A percentile compares a stretch with the other conserved stretches of the same genome.
Evolutionary conservation across 2,329 filamentous ascomycete genomes (phyloP).

Genomic region (Epicoccum sorghinum): DNA sequence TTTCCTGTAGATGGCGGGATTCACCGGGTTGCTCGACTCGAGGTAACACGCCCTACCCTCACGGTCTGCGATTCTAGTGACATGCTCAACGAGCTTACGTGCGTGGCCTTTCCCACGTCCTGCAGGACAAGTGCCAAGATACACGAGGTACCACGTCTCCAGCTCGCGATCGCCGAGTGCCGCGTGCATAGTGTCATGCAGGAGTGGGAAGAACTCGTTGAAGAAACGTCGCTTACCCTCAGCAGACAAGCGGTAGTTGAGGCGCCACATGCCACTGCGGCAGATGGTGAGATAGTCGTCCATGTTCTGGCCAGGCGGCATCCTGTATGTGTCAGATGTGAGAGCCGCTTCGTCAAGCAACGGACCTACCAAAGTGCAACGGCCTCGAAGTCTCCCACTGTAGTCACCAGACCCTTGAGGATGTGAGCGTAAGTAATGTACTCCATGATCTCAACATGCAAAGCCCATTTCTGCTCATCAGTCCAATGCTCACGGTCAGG

Average conservation of each 20-base stretch:
- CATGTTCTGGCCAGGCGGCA: conserved; percentile 75
- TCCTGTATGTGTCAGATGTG: conserved; percentile 56
- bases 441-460: conserved; percentile 78
- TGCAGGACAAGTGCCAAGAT: conserved; percentile 76
- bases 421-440: conserved; percentile 79
- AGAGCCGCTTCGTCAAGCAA: neutral
- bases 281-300: conserved; percentile 75
- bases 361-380: conserved; percentile 77
- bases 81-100: conserved; percentile 71
- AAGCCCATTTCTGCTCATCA: conserved; percentile 72
- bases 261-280: conserved; percentile 77
- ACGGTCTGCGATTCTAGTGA: conserved; percentile 69
- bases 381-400: conserved; percentile 77
- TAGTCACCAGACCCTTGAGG: conserved; percentile 74
- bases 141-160: conserved; percentile 81
- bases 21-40: conserved; percentile 73
- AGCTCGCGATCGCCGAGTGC: conserved; percentile 71
- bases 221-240: conserved; percentile 79
- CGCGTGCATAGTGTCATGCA: conserved; percentile 73
- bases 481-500: conserved; percentile 69
- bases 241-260: conserved; percentile 73
- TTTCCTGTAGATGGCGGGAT: conserved; percentile 74
- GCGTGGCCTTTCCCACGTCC: conserved; percentile 76
- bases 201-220: conserved; percentile 74
- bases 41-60: conserved; percentile 75